Conservation (phyloP, 2,329 filamentous ascomycete species). For the Colletotrichum ledebouriae region DNA sequence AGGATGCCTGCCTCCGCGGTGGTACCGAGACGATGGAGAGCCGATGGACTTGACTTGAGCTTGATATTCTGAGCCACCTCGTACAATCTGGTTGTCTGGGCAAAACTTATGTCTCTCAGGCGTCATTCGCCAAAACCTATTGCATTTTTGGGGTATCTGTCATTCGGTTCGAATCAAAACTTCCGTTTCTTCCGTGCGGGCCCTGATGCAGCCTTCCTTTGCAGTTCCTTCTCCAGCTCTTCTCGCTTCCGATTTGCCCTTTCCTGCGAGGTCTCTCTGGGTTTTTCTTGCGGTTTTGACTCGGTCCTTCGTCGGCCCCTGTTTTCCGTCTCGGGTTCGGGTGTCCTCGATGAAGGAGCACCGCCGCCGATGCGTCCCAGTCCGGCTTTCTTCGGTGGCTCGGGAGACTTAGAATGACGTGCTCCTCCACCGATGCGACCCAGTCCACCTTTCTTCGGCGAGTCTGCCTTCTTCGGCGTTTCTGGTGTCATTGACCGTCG, state of each 20-base stretch:
- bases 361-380: slow-evolving; percentile 53
- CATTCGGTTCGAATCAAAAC: slow-evolving; percentile 55
- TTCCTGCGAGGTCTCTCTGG: slow-evolving; percentile 60
- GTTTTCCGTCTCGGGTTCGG: slow-evolving; percentile 19
- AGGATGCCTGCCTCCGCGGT: background rate
- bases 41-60: too few species aligned
- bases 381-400: slow-evolving; percentile 42
- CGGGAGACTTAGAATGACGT: slow-evolving; percentile 30
- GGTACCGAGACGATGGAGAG: too few species aligned
- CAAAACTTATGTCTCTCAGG: too few species aligned
- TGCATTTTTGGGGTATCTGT: slow-evolving; percentile 1
- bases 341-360: slow-evolving; percentile 3
- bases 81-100: too few species aligned
- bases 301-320: slow-evolving; percentile 42
- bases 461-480: slow-evolving; percentile 45
- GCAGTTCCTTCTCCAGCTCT: slow-evolving; percentile 65
- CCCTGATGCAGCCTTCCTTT: slow-evolving; percentile 62
- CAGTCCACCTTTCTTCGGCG: slow-evolving; percentile 51
- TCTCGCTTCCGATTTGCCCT: slow-evolving; percentile 63
- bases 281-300: slow-evolving; percentile 48
- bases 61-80: too few species aligned
- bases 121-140: background rate
- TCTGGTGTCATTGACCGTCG: slow-evolving; percentile 7
- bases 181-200: slow-evolving; percentile 69
- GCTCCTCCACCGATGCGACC: slow-evolving; percentile 58